phyloP scores from a whole-genome alignment of 1,284 basidiomycete genomes.

The Marasmius sp. region DNA sequence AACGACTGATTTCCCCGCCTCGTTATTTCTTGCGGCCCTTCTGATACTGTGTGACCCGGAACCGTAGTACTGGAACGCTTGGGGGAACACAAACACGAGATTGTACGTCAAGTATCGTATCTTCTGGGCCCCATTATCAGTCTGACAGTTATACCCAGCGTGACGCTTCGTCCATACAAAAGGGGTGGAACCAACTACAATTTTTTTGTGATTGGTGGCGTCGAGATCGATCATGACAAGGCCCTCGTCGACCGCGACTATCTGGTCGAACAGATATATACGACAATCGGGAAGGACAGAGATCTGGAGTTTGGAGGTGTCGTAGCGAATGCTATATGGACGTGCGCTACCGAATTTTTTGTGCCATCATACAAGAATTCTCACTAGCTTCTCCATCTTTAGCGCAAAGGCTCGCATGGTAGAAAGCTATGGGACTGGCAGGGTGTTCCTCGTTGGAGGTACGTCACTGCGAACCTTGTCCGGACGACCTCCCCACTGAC shows the following conservation, averaged over 20 bases:
- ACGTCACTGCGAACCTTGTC: not conserved
- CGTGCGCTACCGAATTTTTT: not conserved
- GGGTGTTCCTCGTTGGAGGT: constrained; percentile 17
- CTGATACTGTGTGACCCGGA: not conserved
- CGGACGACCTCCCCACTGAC: not conserved
- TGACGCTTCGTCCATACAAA: not conserved
- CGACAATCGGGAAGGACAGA: not conserved
- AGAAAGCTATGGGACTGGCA: constrained; percentile 9
- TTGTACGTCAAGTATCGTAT: not conserved
- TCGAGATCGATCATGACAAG: not conserved
- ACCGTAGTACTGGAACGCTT: not conserved
- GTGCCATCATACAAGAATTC: not conserved
- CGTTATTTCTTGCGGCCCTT: not conserved
- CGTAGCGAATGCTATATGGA: not conserved
- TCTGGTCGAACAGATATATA: not conserved
- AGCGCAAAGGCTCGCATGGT: constrained; percentile 5
- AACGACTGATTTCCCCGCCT: not conserved
- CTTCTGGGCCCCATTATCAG: no score
- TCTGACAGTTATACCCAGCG: not conserved
- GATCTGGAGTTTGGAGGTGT: not conserved
- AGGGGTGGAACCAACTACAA: not conserved
- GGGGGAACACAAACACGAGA: not conserved
- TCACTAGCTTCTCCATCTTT: not conserved
- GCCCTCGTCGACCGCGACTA: not conserved
- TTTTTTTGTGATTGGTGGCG: not conserved